These are phyloP conservation scores for Rhamnella rubrinervis DNA, from an alignment of 331 rosid genomes.

Conservation along the genomic window DNA sequence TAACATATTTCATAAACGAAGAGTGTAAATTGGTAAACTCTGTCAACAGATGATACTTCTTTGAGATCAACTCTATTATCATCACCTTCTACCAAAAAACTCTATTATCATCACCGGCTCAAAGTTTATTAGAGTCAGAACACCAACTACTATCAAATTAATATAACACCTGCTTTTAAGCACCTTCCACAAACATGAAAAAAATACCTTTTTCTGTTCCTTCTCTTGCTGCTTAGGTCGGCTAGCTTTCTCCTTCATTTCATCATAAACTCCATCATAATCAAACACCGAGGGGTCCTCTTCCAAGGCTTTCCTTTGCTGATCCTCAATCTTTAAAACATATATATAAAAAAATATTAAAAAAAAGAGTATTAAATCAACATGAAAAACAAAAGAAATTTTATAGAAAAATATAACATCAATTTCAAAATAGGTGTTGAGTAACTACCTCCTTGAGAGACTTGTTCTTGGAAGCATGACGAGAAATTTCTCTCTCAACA, in stretches of 20 bases:
- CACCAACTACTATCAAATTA: background rate
- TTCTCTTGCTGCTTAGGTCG: slow-evolving; percentile 68
- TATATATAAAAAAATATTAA: too few relatives aligned
- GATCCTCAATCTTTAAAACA: slow-evolving; percentile 67
- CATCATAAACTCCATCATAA: slow-evolving; percentile 88
- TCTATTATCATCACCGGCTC: too few relatives aligned
- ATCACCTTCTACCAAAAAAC: too few relatives aligned
- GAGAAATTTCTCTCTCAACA: slow-evolving; percentile 79
- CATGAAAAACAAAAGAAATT: slow-evolving; percentile 4
- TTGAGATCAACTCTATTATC: too few relatives aligned
- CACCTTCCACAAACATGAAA: background rate
- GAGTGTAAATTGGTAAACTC: too few relatives aligned
- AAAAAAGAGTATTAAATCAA: background rate
- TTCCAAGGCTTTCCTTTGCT: slow-evolving; percentile 77
- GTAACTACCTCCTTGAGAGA: slow-evolving; percentile 68
- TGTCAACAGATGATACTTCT: too few relatives aligned
- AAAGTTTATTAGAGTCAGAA: too few relatives aligned
- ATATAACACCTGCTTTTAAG: background rate
- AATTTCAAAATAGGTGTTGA: background rate
- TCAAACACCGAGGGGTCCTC: slow-evolving; percentile 84
- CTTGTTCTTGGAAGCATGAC: slow-evolving; percentile 80
- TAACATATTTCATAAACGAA: too few relatives aligned
- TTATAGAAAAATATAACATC: background rate
- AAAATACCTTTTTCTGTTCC: slow-evolving; percentile 65
- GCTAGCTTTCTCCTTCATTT: slow-evolving; percentile 72